These are phyloP conservation scores for Syzygium aromaticum DNA, from an alignment of 345 rosid species.

Conservation along the genomic window DNA sequence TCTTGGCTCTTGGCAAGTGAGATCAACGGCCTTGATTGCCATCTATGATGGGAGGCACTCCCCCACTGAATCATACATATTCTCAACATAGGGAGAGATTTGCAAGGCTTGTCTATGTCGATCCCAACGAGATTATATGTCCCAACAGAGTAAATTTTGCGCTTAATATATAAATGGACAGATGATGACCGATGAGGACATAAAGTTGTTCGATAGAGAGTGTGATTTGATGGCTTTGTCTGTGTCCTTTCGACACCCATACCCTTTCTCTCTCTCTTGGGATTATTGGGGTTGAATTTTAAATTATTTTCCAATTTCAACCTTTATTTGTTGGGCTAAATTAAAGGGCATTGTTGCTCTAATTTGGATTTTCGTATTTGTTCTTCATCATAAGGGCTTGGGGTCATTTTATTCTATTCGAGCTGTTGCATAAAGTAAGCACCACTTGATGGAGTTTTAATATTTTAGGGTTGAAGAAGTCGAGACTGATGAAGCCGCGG, in stretches of 20 bases:
- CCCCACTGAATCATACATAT: background rate
- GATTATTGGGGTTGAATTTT: background rate
- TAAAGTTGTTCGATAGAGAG: conserved; percentile 4
- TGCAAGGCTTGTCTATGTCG: background rate
- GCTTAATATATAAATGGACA: background rate
- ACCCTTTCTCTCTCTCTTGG: background rate
- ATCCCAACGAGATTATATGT: background rate
- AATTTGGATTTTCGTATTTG: background rate
- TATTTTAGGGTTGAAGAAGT: background rate
- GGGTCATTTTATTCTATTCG: background rate
- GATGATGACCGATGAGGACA: background rate
- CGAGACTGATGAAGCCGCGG: background rate
- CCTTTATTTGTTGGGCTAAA: background rate
- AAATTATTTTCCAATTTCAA: background rate
- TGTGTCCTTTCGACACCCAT: background rate
- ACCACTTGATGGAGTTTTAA: background rate
- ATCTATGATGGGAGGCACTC: background rate
- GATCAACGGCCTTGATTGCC: background rate
- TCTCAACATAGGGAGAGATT: background rate
- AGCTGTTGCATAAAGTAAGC: background rate
- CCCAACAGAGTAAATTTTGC: background rate
- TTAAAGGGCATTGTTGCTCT: background rate
- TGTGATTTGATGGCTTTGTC: background rate
- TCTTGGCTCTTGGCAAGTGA: background rate
- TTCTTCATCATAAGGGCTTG: background rate